phyloP scores from a whole-genome alignment of 2,329 filamentous ascomycete genomes.

The Trichoderma sp. region DNA sequence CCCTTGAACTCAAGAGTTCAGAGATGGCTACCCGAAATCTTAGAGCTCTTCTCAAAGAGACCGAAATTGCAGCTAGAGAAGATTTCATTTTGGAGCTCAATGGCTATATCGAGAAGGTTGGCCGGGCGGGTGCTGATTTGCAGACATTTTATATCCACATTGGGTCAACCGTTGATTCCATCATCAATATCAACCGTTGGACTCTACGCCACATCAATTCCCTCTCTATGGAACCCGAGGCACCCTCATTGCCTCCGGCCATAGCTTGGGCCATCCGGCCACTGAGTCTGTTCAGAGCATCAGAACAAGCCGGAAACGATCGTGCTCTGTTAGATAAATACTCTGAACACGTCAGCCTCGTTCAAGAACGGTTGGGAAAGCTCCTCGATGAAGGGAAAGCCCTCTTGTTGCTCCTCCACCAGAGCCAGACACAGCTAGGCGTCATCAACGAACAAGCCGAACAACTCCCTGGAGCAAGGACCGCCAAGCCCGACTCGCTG shows the following conservation, averaged over 20 bases:
- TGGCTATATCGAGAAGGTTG: slow-evolving; percentile 70
- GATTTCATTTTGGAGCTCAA: slow-evolving; percentile 76
- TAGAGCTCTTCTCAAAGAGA: slow-evolving; percentile 70
- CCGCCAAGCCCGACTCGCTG: slow-evolving; percentile 63
- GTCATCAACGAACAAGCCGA: slow-evolving; percentile 69
- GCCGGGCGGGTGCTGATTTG: slow-evolving; percentile 64
- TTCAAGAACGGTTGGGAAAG: slow-evolving; percentile 67
- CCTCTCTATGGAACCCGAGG: slow-evolving; percentile 45
- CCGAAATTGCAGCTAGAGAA: slow-evolving; percentile 64
- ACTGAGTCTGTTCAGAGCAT: slow-evolving; percentile 64
- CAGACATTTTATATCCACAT: slow-evolving; percentile 77
- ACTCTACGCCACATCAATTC: slow-evolving; percentile 69
- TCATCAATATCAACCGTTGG: slow-evolving; percentile 75
- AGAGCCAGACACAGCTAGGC: slow-evolving; percentile 68
- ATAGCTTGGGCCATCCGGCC: slow-evolving; percentile 47
- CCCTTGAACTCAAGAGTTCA: slow-evolving; percentile 76
- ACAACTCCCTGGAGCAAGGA: slow-evolving; percentile 61
- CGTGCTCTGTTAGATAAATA: slow-evolving; percentile 71
- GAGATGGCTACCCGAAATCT: slow-evolving; percentile 75
- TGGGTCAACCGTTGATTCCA: slow-evolving; percentile 70
- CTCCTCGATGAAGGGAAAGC: slow-evolving; percentile 72
- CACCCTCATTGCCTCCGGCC: slow-evolving; percentile 37
- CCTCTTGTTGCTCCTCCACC: slow-evolving; percentile 64
- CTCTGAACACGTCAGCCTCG: slow-evolving; percentile 67
- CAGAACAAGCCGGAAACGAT: slow-evolving; percentile 51